Percentiles rank a stretch among this genome's conserved stretches.
Evolutionary conservation across 495 filamentous ascomycete species (phyloP).

Genomic region (Darksidea phi): DNA sequence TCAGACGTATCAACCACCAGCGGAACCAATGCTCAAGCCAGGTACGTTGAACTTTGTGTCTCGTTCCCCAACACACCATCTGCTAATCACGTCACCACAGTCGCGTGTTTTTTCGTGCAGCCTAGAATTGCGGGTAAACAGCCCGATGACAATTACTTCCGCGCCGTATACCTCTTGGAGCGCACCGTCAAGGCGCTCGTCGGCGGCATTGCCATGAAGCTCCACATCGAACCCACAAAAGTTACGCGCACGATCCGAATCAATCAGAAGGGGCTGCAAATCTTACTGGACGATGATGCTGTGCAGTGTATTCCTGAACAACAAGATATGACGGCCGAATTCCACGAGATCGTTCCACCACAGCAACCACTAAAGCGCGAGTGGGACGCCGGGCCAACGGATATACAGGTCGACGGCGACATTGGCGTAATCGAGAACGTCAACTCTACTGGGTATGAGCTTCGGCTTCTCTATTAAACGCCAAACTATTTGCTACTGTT

Average conservation of each 20-base stretch:
- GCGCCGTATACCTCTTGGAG: constrained; percentile 80
- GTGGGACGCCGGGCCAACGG: constrained; percentile 45
- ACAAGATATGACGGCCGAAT: constrained; percentile 79
- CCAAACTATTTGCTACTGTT: neutral
- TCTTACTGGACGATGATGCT: constrained; percentile 89
- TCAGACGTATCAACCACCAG: constrained; percentile 75
- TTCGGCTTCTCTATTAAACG: constrained; percentile 44
- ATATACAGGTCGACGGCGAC: constrained; percentile 46
- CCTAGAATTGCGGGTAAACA: constrained; percentile 54
- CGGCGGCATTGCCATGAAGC: constrained; percentile 69
- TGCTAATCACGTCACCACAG: constrained; percentile 42
- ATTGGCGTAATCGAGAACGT: constrained; percentile 39
- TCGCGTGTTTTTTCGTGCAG: constrained; percentile 87
- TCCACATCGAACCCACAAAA: constrained; percentile 66
- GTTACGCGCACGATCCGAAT: constrained; percentile 70
- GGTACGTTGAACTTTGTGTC: constrained; percentile 47
- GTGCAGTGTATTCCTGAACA: constrained; percentile 84
- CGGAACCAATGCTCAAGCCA: constrained; percentile 67
- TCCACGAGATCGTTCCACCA: constrained; percentile 47
- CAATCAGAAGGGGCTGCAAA: constrained; percentile 68
- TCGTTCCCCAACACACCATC: constrained; percentile 10
- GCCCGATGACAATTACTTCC: constrained; percentile 66
- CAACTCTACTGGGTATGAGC: constrained; percentile 43
- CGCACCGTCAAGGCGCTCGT: constrained; percentile 72
- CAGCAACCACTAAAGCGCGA: constrained; percentile 40